Evolutionary conservation across 106 monocot genomes (phyloP).

Genomic region (Dioscorea alata): DNA sequence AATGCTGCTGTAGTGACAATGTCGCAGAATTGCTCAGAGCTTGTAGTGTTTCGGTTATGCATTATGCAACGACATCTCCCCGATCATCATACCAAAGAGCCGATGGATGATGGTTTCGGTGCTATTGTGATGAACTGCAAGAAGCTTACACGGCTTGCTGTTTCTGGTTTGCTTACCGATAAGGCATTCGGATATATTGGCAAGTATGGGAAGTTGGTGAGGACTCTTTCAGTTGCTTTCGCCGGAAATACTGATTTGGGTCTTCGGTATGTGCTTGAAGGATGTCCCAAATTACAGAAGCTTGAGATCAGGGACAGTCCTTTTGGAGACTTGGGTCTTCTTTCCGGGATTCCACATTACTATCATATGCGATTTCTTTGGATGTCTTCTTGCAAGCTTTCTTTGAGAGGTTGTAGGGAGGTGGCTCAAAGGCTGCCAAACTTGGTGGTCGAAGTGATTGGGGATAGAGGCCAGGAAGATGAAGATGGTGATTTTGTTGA

Average conservation of each 20-base stretch:
- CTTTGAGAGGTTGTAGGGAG: conserved; percentile 62
- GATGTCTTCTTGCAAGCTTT: conserved; percentile 76
- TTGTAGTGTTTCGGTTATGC: conserved; percentile 73
- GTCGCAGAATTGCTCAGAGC: conserved; percentile 71
- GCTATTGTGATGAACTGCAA: conserved; percentile 86
- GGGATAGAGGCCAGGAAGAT: conserved; percentile 24
- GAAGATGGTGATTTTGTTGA: conserved; percentile 31
- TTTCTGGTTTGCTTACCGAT: conserved; percentile 81
- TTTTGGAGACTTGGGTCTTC: conserved; percentile 57
- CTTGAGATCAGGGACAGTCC: conserved; percentile 90
- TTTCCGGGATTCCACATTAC: conserved; percentile 70
- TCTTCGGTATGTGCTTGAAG: conserved; percentile 62
- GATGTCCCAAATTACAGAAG: conserved; percentile 69
- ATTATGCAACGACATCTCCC: conserved; percentile 73
- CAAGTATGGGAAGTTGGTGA: conserved; percentile 60
- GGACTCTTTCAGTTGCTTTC: conserved; percentile 87
- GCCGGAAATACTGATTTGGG: conserved; percentile 64
- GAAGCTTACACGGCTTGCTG: conserved; percentile 71
- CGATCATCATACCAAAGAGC: conserved; percentile 50
- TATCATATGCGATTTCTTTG: conserved; percentile 92
- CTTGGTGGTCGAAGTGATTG: conserved; percentile 72
- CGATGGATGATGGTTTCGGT: conserved; percentile 90
- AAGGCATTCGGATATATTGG: conserved; percentile 76
- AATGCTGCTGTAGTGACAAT: conserved; percentile 70
- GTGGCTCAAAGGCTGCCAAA: conserved; percentile 50